These are phyloP conservation scores for Hordeum pubiflorum DNA, from an alignment of 202 grass and related monocot species.

Conservation along the genomic window DNA sequence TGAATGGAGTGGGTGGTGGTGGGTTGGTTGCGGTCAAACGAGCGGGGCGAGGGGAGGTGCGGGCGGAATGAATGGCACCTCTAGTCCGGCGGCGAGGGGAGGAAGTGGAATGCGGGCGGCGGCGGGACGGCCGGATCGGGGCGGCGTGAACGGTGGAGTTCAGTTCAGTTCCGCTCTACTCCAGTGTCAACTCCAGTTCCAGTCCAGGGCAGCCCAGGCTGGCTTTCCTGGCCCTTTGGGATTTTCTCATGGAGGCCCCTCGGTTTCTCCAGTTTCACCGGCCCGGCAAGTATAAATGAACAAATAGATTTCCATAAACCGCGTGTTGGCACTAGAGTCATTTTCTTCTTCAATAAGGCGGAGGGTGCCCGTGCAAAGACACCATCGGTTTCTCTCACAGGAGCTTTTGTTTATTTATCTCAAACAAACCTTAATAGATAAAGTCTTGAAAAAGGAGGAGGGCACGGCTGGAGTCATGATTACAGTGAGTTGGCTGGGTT, in stretches of 20 bases:
- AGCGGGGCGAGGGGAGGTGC: neutral
- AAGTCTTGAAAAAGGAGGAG: no score
- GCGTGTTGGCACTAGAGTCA: no score
- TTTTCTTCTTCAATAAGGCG: no score
- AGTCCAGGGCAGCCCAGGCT: neutral
- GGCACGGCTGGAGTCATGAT: neutral
- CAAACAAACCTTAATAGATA: no score
- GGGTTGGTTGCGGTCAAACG: neutral
- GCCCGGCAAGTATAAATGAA: no score
- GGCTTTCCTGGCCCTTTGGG: neutral
- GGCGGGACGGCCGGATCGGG: neutral
- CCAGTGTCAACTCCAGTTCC: neutral
- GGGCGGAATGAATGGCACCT: neutral
- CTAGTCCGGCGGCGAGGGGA: no score
- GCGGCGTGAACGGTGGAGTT: neutral
- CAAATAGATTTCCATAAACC: no score
- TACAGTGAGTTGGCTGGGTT: neutral
- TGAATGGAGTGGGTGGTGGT: conserved; percentile 12
- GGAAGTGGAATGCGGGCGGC: neutral
- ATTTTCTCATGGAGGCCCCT: neutral
- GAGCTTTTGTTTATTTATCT: no score
- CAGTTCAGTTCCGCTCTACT: no score
- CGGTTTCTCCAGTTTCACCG: no score
- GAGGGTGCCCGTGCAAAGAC: no score
- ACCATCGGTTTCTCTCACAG: no score